phyloP scores from a whole-genome alignment of 352 stramenopile species.

The Globisporangium carolinianum region DNA sequence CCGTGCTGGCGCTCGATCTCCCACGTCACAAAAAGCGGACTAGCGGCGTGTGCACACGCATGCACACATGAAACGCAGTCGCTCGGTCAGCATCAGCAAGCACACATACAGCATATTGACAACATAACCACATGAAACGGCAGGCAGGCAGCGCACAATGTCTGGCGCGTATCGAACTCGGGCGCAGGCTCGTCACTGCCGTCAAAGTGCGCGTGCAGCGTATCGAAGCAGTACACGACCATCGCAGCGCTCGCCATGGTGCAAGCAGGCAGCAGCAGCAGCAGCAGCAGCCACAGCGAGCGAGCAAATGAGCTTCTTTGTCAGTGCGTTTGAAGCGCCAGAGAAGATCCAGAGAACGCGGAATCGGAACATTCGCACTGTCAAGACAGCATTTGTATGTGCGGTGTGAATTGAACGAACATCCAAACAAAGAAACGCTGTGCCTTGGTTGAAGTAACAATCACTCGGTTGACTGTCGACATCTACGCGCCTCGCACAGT shows the following conservation, averaged over 20 bases:
- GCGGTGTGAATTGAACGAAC: too few species aligned
- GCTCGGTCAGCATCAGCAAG: not conserved
- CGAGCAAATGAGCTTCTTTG: too few species aligned
- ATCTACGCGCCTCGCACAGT: too few species aligned
- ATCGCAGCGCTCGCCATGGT: conserved; percentile 72
- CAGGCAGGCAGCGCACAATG: conserved; percentile 32
- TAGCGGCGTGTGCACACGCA: conserved; percentile 7
- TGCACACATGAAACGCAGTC: not conserved
- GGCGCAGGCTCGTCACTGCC: conserved; percentile 39
- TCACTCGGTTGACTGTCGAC: too few species aligned
- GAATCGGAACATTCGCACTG: too few species aligned
- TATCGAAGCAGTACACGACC: conserved; percentile 85
- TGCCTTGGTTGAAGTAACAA: too few species aligned
- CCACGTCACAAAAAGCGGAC: conserved; percentile 82
- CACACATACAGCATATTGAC: not conserved
- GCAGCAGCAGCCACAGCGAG: too few species aligned
- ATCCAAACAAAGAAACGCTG: too few species aligned
- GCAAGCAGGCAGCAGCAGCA: too few species aligned
- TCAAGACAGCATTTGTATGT: too few species aligned
- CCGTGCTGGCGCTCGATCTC: conserved; percentile 57
- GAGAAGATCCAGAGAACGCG: too few species aligned
- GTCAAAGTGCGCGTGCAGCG: conserved; percentile 62
- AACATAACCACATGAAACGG: not conserved
- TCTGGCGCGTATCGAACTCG: conserved; percentile 45
- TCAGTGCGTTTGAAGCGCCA: too few species aligned